Conservation (phyloP, 352 stramenopile species). For the Stephanocyclus meneghinianus region DNA sequence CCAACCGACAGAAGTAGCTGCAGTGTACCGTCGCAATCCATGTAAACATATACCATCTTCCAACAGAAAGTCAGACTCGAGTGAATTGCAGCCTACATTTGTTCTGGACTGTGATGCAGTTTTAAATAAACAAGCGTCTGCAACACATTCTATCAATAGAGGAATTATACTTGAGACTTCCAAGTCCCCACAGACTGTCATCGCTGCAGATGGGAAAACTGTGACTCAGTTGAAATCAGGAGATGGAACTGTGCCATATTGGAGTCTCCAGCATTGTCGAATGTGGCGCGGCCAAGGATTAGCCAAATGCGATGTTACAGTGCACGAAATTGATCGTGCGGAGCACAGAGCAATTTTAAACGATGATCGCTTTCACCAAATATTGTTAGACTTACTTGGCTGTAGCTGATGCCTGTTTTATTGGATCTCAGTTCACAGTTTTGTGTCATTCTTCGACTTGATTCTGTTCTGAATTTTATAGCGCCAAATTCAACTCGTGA, state of each 20-base stretch:
- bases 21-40: conserved; percentile 32
- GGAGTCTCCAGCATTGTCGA: conserved; percentile 49
- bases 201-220: conserved; percentile 2
- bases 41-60: conserved; percentile 13
- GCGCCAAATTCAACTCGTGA: not conserved
- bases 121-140: conserved; percentile 6
- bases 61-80: conserved; percentile 2
- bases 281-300: conserved; percentile 43
- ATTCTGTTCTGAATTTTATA: not conserved
- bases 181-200: conserved; percentile 46
- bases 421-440: too few species aligned
- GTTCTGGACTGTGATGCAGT: conserved; percentile 32
- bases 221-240: conserved; percentile 28
- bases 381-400: conserved; percentile 21
- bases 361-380: conserved; percentile 50
- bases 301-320: conserved; percentile 48
- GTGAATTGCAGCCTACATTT: conserved; percentile 10
- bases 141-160: conserved; percentile 32
- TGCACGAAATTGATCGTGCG: conserved; percentile 56
- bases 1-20: conserved; percentile 41
- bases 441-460: not conserved
- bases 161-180: conserved; percentile 61
- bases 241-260: conserved; percentile 71
- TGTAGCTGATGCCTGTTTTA: not conserved
- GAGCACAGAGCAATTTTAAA: conserved; percentile 60